Percentiles rank a stretch among this genome's conserved stretches.
phyloP scores from a whole-genome alignment of 257 asterid genomes.

The Solanum infundibuliforme region DNA sequence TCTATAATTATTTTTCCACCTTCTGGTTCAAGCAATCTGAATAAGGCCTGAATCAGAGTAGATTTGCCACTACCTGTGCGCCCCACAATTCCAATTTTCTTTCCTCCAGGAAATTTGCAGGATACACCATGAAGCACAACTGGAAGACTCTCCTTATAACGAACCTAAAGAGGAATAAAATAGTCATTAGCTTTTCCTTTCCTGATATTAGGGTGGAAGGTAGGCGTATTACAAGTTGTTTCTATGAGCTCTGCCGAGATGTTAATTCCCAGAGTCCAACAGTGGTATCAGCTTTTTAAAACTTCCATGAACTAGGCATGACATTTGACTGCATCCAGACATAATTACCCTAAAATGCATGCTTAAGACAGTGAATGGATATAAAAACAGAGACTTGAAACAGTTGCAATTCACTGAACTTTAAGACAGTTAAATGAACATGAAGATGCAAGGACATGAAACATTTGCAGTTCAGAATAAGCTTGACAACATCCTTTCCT shows the following conservation, averaged over 20 bases:
- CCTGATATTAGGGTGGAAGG: not conserved
- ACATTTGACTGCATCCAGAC: not conserved
- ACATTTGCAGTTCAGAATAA: not conserved
- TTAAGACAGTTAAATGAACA: not conserved
- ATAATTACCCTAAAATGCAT: not conserved
- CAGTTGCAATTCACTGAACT: not conserved
- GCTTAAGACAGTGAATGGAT: not conserved
- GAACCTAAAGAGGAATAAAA: conserved; percentile 30
- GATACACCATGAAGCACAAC: conserved; percentile 89
- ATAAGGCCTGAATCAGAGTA: conserved; percentile 91
- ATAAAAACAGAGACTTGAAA: not conserved
- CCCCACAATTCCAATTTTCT: conserved; percentile 93
- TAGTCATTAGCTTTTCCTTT: not conserved
- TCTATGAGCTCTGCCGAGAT: not conserved
- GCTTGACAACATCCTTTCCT: not conserved
- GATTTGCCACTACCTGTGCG: conserved; percentile 99
- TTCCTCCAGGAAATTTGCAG: conserved; percentile 90
- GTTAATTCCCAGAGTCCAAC: not conserved
- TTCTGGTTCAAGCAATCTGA: conserved; percentile 85
- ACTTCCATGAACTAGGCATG: not conserved
- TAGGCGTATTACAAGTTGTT: not conserved
- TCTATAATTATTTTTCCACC: conserved; percentile 85
- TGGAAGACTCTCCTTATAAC: conserved; percentile 94
- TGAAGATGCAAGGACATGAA: not conserved
- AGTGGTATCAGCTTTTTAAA: not conserved